A percentile compares a stretch with the other conserved stretches of the same genome.
Evolutionary conservation across 2,329 filamentous ascomycete genomes (phyloP).

Genomic region (Cercospora sesami): DNA sequence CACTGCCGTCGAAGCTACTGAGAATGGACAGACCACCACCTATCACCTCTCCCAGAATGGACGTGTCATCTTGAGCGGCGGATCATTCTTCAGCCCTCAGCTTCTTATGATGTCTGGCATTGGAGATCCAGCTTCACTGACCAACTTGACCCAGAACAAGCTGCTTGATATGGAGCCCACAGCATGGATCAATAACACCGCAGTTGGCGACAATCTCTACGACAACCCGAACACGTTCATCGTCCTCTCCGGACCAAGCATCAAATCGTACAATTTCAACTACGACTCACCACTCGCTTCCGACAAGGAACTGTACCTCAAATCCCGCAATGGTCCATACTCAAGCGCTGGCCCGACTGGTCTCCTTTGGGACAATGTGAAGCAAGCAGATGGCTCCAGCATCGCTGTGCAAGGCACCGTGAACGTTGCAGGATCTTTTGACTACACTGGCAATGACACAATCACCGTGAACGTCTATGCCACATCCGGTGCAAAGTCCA

Average conservation of each 20-base stretch:
- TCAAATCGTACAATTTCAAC: conserved; percentile 52
- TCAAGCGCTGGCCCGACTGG: conserved; percentile 55
- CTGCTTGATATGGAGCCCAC: conserved; percentile 40
- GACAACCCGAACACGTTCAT: conserved; percentile 51
- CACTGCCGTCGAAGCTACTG: conserved; percentile 52
- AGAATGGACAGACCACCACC: conserved; percentile 65
- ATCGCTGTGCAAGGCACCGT: conserved; percentile 57
- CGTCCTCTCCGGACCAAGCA: conserved; percentile 54
- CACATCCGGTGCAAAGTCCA: conserved; percentile 55
- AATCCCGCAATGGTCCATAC: conserved; percentile 53
- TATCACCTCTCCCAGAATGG: conserved; percentile 62
- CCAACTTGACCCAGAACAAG: conserved; percentile 41
- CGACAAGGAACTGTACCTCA: conserved; percentile 52
- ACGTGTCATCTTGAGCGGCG: conserved; percentile 52
- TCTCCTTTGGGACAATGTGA: conserved; percentile 56
- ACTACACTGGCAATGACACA: conserved; percentile 54
- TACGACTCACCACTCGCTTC: conserved; percentile 47
- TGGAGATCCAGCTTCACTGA: conserved; percentile 57
- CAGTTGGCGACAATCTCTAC: conserved; percentile 54
- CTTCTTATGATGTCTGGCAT: conserved; percentile 66
- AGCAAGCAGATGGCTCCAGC: conserved; percentile 54
- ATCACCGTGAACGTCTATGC: conserved; percentile 60
- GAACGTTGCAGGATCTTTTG: conserved; percentile 49
- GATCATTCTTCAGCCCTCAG: conserved; percentile 64
- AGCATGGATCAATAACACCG: conserved; percentile 53